Evolutionary conservation across 768 basidiomycete species (phyloP).

Genomic region (Crucibulum laeve): DNA sequence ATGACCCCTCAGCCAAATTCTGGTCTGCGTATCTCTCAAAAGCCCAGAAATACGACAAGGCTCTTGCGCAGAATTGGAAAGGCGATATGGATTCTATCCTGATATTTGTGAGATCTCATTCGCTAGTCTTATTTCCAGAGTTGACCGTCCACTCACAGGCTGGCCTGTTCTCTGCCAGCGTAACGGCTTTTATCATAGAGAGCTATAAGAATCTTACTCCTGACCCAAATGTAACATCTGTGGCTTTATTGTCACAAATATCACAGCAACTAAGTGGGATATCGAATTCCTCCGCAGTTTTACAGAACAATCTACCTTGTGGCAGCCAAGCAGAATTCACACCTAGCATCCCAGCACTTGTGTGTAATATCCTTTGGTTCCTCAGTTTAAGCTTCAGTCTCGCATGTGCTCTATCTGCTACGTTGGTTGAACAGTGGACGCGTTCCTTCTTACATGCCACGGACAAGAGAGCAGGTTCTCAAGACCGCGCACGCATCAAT

Average conservation of each 20-base stretch:
- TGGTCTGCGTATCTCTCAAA: constrained; percentile 33
- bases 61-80: constrained; percentile 31
- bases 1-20: constrained; percentile 31
- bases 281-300: constrained; percentile 10
- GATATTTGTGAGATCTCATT: constrained; percentile 25
- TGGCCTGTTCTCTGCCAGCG: constrained; percentile 34
- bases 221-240: constrained; percentile 18
- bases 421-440: constrained; percentile 47
- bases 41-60: constrained; percentile 26
- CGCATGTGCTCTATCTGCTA: constrained; percentile 35
- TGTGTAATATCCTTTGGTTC: constrained; percentile 43
- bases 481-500: constrained; percentile 36
- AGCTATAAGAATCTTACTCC: constrained; percentile 30
- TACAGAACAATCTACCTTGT: constrained; percentile 2
- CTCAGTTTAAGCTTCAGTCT: constrained; percentile 40
- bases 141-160: constrained; percentile 16
- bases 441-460: constrained; percentile 33
- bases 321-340: constrained; percentile 8
- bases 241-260: constrained; percentile 25
- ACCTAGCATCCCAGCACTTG: constrained; percentile 22
- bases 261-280: constrained; percentile 21
- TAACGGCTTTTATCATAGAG: constrained; percentile 35
- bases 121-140: background rate
- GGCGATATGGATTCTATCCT: constrained; percentile 36
- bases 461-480: constrained; percentile 24